Percentiles rank a stretch among this genome's conserved stretches.
These are phyloP conservation scores for Wickerhamiella alocasiicola DNA, from an alignment of 805 yeast genomes.

Conservation along the genomic window DNA sequence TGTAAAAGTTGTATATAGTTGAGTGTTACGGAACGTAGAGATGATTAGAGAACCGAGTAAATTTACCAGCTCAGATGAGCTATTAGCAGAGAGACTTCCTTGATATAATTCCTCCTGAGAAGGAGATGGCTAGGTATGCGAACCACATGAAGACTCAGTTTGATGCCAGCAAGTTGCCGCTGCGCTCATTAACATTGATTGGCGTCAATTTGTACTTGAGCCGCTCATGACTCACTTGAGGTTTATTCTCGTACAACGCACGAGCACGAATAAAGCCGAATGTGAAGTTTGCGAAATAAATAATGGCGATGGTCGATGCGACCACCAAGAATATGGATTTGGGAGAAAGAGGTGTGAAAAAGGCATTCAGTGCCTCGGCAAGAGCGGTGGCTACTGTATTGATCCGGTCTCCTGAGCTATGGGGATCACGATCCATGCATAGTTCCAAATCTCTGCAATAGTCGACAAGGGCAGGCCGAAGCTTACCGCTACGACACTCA, in stretches of 20 bases:
- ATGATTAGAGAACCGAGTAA: no score
- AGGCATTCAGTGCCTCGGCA: slow-evolving; percentile 67
- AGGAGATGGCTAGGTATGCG: no score
- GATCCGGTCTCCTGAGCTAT: slow-evolving; percentile 42
- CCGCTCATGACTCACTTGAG: not conserved
- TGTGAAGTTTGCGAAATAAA: slow-evolving; percentile 18
- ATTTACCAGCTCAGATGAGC: no score
- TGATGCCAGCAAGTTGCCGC: no score
- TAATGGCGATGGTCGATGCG: slow-evolving; percentile 7
- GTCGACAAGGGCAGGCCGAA: slow-evolving; percentile 64
- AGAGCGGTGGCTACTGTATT: slow-evolving; percentile 62
- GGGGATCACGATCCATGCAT: slow-evolving; percentile 73
- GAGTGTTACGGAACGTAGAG: no score
- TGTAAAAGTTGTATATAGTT: no score
- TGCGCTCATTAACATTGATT: no score
- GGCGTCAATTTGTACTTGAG: not conserved
- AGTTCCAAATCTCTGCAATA: slow-evolving; percentile 59
- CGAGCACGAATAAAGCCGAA: slow-evolving; percentile 21
- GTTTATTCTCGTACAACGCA: not conserved
- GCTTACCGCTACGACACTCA: slow-evolving; percentile 43
- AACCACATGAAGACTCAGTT: no score
- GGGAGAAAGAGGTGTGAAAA: slow-evolving; percentile 49
- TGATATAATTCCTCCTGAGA: no score
- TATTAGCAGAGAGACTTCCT: no score
- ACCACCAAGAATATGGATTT: slow-evolving; percentile 16